Base-by-base conservation (phyloP, 148 eudicot genomes). In the Chenopodium formosanum region DNA sequence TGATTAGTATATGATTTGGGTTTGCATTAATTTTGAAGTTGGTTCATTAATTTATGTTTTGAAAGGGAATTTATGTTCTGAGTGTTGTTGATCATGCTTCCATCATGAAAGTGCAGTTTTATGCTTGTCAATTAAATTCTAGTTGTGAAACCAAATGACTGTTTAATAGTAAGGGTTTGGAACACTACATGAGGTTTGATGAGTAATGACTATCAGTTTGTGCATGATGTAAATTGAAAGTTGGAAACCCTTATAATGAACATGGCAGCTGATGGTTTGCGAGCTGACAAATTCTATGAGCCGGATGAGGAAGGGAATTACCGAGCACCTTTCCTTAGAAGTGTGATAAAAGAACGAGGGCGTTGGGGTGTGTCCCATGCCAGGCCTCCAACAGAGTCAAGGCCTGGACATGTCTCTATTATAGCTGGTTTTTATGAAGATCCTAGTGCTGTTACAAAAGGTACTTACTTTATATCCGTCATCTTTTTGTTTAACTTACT, bases 331-430 rank as follows among this genome's bases (percentile, higher is more conserved):
- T 96, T 96, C 75, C 84, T 96, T 77, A 92, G 99, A 85, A 94
- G 89, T 84, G 86, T 96, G 74, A 96, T 96, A 69, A 91, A 91
- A 82, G 87, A 86, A 79, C 88, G 81, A 71, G 99, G 99, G 56
- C 93, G 99, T 32, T 96, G 99, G 99, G 99, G 99, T 64, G 99
- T 96, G 47, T 96, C 99, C 47, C 98, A 96, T 89, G 99, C 98
- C 76, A 94, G 99, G 25, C 98, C 99, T 84, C 99, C 99, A 1
- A 96, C 99, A 11, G 99, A 96, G 86, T 96, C 99, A 7, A 94
- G 99, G 85, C 99, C 99, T 72, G 99, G 98, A 19, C 99, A 96
- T 91, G 99, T 96, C 82, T 83, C 99, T 76, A 91, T 96, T 34
- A 92, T 96, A 80, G 99, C 99, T 70, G 99, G 99, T 27, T 96